Evolutionary conservation across 75 land plant species (phyloP), one percentile per base, ranked within the genome.

Genomic region (Sequoiadendron giganteum): DNA sequence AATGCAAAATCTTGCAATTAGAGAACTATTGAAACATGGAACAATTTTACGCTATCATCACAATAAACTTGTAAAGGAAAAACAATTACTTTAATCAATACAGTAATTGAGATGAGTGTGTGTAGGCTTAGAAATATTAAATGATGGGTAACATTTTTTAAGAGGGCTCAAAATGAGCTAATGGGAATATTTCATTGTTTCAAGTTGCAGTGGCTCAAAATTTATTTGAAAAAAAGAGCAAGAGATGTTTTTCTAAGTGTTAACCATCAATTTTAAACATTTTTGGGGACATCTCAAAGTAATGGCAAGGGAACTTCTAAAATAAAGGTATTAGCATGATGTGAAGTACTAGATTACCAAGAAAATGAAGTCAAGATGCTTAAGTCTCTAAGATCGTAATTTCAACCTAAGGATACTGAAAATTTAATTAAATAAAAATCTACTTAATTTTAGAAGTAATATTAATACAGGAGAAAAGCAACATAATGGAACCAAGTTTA

Each of bases 1-100:
- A 85, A 85, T 54, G 39, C 8, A 85, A 0, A 85, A 52, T 85
- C 14, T 54, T 54, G 38, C 58, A 85, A 38, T 85, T 55, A 85
- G 45, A 42, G 28, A 82, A 43, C 14, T 9, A 82, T 82, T 82
- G 19, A 82, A 42, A 82, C 28, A 18, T 42, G 48, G 47, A 82
- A 73, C 34, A 73, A 73, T 73, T 34, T 34, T 10, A 73, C 34
- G 34, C 4, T 73, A 73, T 34, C 38, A 32, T 73, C 72, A 73
- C 38, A 34, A 5, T n/a, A n/a, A n/a, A n/a, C n/a, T n/a, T n/a
- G n/a, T 32, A 73, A 10, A 73, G 38, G 34, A 9, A 73, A 73
- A 73, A 32, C 11, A 34, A 34, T 73, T 73, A 73, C 77, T 28
- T 30, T 9, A 30, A 9, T 73, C 38, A 32, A 34, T 73, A 73